Evolutionary conservation across 345 rosid genomes (phyloP).

Genomic region (Moricandia moricandioides): DNA sequence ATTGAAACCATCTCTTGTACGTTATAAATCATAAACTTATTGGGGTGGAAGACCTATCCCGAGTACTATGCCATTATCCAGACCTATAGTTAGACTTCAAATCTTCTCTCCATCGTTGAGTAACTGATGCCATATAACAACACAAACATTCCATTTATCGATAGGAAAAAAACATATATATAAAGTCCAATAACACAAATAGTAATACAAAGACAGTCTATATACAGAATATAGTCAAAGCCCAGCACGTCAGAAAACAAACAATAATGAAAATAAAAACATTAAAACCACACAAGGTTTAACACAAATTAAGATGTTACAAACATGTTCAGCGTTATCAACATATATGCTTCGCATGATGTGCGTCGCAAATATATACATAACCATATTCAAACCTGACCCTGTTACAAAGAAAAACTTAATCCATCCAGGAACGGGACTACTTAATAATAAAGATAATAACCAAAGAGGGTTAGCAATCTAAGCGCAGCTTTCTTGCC

Average conservation of each 20-base stretch:
- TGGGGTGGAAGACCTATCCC: too few relatives aligned
- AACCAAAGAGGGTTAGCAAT: conserved; percentile 14
- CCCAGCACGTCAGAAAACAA: not conserved
- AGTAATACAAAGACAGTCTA: not conserved
- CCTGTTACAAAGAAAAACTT: not conserved
- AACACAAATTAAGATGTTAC: not conserved
- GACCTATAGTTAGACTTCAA: not conserved
- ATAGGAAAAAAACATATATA: not conserved
- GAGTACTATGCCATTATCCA: not conserved
- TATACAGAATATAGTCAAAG: not conserved
- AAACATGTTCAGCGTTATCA: not conserved
- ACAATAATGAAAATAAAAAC: not conserved
- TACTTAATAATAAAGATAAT: not conserved
- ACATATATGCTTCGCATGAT: too few relatives aligned
- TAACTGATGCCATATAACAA: not conserved
- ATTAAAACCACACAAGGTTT: not conserved
- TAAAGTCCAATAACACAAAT: not conserved
- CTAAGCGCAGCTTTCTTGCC: conserved; percentile 26
- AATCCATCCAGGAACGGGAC: conserved; percentile 4
- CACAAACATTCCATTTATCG: not conserved
- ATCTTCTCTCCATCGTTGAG: too few relatives aligned
- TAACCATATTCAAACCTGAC: conserved; percentile 1
- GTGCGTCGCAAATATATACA: not conserved
- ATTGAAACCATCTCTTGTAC: too few relatives aligned
- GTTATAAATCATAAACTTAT: too few relatives aligned